Percentiles rank a stretch among this genome's conserved stretches.
These are phyloP conservation scores for Mortierella sp. DNA, from an alignment of 371 early-diverging fungal species.

Conservation along the genomic window DNA sequence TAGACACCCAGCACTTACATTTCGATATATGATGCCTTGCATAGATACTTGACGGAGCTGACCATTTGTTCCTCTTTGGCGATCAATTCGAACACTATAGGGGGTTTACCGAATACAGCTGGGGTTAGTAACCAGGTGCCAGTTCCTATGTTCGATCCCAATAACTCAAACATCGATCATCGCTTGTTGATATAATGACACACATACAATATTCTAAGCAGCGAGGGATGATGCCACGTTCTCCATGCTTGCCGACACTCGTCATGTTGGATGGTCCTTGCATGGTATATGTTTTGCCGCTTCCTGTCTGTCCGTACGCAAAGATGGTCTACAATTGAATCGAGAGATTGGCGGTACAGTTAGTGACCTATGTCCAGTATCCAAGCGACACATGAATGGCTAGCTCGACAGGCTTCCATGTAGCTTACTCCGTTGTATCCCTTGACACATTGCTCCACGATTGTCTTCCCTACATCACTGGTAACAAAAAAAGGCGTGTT, in stretches of 20 bases:
- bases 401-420: background rate
- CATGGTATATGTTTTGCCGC: conserved; percentile 93
- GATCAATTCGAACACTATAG: conserved; percentile 64
- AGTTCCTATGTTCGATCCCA: background rate
- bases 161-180: background rate
- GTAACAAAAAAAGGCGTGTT: background rate
- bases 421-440: conserved; percentile 80
- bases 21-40: conserved; percentile 87
- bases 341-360: background rate
- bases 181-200: too few species aligned
- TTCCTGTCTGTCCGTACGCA: conserved; percentile 92
- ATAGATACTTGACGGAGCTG: conserved; percentile 70
- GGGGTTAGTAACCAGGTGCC: background rate
- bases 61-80: conserved; percentile 58
- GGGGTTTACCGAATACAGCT: too few species aligned
- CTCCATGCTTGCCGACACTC: conserved; percentile 52
- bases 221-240: conserved; percentile 71
- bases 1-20: conserved; percentile 60
- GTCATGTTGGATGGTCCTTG: conserved; percentile 68
- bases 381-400: background rate
- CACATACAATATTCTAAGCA: conserved; percentile 66
- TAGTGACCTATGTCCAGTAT: background rate
- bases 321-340: conserved; percentile 75
- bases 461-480: conserved; percentile 70
- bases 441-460: conserved; percentile 80